A percentile compares a stretch with the other conserved stretches of the same genome.
Conservation (phyloP, 768 basidiomycete species). For the Polyporus arcularius region DNA sequence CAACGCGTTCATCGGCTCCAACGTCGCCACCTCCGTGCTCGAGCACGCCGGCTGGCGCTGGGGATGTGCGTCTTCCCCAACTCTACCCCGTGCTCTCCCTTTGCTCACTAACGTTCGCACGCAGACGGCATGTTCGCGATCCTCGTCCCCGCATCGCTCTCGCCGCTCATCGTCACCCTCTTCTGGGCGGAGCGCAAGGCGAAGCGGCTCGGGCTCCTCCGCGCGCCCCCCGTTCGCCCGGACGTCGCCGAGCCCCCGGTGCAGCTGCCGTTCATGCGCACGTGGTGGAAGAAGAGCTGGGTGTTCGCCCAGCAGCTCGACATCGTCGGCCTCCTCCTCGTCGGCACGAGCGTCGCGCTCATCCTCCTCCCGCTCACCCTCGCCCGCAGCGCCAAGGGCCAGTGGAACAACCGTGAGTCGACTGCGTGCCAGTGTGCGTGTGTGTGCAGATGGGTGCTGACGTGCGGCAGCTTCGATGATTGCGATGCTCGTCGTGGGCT, state of each 20-base stretch:
- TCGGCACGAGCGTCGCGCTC: conserved; percentile 33
- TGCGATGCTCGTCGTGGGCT: conserved; percentile 35
- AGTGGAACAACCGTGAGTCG: conserved; percentile 32
- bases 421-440: background rate
- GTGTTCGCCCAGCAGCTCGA: conserved; percentile 31
- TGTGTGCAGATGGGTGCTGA: conserved; percentile 2
- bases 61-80: conserved; percentile 48
- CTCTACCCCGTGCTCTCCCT: no score
- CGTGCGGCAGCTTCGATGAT: conserved; percentile 29
- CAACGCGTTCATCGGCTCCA: conserved; percentile 68
- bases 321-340: conserved; percentile 30
- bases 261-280: conserved; percentile 40
- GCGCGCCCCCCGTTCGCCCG: conserved; percentile 52
- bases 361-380: conserved; percentile 35
- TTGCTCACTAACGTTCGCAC: background rate
- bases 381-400: conserved; percentile 23
- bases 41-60: conserved; percentile 61
- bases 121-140: conserved; percentile 36
- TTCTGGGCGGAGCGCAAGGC: conserved; percentile 32
- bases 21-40: conserved; percentile 49
- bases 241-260: conserved; percentile 36
- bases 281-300: conserved; percentile 14
- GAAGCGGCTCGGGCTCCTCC: conserved; percentile 24
- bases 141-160: conserved; percentile 25
- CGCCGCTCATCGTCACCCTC: conserved; percentile 30